A percentile compares a stretch with the other conserved stretches of the same genome.
Evolutionary conservation across 768 basidiomycete species (phyloP).

Genomic region (Macrocybe gigantea): DNA sequence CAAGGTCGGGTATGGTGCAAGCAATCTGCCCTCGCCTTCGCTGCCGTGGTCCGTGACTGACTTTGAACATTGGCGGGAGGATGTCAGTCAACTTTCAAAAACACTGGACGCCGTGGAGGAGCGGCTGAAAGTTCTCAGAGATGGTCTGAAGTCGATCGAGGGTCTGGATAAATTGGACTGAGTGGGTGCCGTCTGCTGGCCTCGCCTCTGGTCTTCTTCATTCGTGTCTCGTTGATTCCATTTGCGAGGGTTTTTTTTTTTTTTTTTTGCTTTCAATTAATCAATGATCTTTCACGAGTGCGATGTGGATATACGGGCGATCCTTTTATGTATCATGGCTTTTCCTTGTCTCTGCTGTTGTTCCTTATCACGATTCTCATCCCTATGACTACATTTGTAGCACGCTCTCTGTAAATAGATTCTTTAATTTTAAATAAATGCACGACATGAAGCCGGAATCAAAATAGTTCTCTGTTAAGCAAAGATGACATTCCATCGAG

Average conservation of each 20-base stretch:
- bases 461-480: too few species aligned
- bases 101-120: conserved; percentile 56
- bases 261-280: not conserved
- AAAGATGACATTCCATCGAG: too few species aligned
- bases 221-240: not conserved
- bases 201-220: not conserved
- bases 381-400: too few species aligned
- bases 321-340: too few species aligned
- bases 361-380: too few species aligned
- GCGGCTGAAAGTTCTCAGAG: conserved; percentile 42
- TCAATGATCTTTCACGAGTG: too few species aligned
- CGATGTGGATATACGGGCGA: too few species aligned
- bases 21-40: conserved; percentile 5
- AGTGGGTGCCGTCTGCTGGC: not conserved
- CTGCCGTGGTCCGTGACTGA: not conserved
- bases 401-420: too few species aligned
- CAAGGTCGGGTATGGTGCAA: conserved; percentile 1
- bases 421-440: too few species aligned
- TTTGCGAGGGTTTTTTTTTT: not conserved
- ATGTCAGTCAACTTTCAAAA: conserved; percentile 39
- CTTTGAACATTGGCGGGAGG: conserved; percentile 30
- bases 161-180: conserved; percentile 8
- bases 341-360: too few species aligned
- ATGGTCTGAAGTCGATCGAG: conserved; percentile 22
- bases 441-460: too few species aligned